These are phyloP conservation scores for Protomyces gravidus DNA, from an alignment of 1,139 yeast species.

Conservation along the genomic window DNA sequence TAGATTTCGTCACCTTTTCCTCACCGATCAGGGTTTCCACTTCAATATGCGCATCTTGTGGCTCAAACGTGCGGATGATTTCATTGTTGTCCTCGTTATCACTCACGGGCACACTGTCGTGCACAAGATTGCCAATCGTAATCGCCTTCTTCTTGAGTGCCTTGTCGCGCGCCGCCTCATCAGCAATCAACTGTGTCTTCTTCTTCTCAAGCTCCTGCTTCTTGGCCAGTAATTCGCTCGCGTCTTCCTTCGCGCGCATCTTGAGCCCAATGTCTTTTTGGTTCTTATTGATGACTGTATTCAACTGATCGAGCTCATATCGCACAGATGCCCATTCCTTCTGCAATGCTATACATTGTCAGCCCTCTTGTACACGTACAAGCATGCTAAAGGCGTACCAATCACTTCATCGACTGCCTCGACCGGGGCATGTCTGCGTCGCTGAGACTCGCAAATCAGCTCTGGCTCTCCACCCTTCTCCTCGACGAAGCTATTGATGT, in stretches of 20 bases:
- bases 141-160: constrained; percentile 74
- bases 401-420: constrained; percentile 95
- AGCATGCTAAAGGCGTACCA: constrained; percentile 54
- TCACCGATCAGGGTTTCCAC: constrained; percentile 4
- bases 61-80: constrained; percentile 81
- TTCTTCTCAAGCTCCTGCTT: constrained; percentile 69
- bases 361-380: too few species aligned
- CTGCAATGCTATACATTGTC: constrained; percentile 1
- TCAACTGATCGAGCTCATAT: constrained; percentile 83
- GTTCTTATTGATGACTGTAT: constrained; percentile 77
- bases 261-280: constrained; percentile 91
- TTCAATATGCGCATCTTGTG: constrained; percentile 45
- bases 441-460: constrained; percentile 76
- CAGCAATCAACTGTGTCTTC: constrained; percentile 61
- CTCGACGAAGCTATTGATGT: constrained; percentile 27
- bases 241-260: constrained; percentile 93
- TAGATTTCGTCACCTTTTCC: constrained; percentile 3
- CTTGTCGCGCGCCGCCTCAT: constrained; percentile 75
- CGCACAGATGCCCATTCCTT: constrained; percentile 39
- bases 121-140: constrained; percentile 89
- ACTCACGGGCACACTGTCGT: constrained; percentile 81
- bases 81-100: constrained; percentile 81
- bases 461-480: constrained; percentile 61
- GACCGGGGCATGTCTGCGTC: constrained; percentile 89
- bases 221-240: constrained; percentile 70